Percentiles rank a stretch among this genome's conserved stretches.
These are phyloP conservation scores for Zasmidium cellare DNA, from an alignment of 2,329 filamentous ascomycete species.

Conservation along the genomic window DNA sequence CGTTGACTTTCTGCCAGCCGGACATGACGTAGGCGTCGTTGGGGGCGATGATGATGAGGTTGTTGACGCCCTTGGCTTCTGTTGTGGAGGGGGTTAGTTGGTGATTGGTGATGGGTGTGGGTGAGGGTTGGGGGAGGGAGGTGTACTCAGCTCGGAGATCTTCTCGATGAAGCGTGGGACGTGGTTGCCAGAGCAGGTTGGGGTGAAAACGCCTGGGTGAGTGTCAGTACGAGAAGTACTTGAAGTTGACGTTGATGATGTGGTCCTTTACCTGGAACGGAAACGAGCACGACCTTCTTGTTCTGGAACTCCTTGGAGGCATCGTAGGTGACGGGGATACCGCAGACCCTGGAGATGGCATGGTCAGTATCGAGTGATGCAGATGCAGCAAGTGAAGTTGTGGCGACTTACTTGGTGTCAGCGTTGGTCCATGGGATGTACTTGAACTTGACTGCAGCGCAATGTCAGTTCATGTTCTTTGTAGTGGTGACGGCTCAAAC, in stretches of 20 bases:
- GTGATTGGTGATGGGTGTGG: background rate
- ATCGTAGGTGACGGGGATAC: slow-evolving; percentile 19
- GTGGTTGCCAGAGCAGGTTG: slow-evolving; percentile 25
- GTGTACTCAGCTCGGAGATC: slow-evolving; percentile 20
- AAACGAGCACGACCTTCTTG: slow-evolving; percentile 24
- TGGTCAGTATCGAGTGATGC: background rate
- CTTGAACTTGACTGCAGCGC: slow-evolving; percentile 24
- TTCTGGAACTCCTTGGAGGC: slow-evolving; percentile 21
- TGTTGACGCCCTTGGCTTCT: slow-evolving; percentile 20
- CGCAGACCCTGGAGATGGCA: slow-evolving; percentile 13
- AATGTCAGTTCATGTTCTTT: background rate
- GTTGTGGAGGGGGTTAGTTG: background rate
- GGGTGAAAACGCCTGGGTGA: slow-evolving; percentile 19
- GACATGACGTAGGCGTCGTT: slow-evolving; percentile 24
- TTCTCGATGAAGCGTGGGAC: slow-evolving; percentile 21
- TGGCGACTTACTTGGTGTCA: slow-evolving; percentile 14
- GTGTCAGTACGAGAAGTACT: background rate
- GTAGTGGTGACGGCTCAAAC: background rate
- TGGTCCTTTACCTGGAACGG: slow-evolving; percentile 12
- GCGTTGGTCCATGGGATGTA: slow-evolving; percentile 24
- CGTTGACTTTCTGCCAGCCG: slow-evolving; percentile 25
- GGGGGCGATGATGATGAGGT: slow-evolving; percentile 23
- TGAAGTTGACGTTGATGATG: background rate
- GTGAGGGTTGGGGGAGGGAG: too few species aligned
- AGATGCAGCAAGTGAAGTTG: too few species aligned